Evolutionary conservation across 495 filamentous ascomycete species (phyloP).

Genomic region (Lasiosphaeris hirsuta): DNA sequence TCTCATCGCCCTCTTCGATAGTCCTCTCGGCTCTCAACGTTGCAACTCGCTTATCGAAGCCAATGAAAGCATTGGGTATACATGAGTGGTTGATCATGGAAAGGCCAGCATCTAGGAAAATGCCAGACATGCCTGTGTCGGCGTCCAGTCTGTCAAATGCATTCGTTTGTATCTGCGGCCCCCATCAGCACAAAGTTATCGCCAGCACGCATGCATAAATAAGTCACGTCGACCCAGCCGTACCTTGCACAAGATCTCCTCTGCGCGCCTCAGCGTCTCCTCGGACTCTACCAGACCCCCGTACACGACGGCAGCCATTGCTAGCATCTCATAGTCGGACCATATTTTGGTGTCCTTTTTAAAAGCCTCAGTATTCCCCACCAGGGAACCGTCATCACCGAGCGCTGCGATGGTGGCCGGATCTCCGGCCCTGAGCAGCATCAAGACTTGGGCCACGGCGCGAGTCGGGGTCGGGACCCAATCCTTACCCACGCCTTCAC

Average conservation of each 20-base stretch:
- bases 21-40: constrained; percentile 36
- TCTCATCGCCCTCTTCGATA: constrained; percentile 46
- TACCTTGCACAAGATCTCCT: constrained; percentile 43
- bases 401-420: constrained; percentile 21
- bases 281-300: constrained; percentile 26
- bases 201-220: no score
- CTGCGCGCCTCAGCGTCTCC: constrained; percentile 29
- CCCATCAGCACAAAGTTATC: constrained; percentile 1
- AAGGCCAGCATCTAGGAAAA: constrained; percentile 42
- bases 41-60: constrained; percentile 42
- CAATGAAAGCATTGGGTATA: constrained; percentile 47
- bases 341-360: constrained; percentile 20
- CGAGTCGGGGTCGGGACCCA: constrained; percentile 48
- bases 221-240: no score
- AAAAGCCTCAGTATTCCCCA: constrained; percentile 38
- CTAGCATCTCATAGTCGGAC: constrained; percentile 46
- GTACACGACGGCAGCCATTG: constrained; percentile 41
- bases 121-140: constrained; percentile 36
- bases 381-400: constrained; percentile 25
- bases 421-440: constrained; percentile 23
- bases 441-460: constrained; percentile 43
- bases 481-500: constrained; percentile 18
- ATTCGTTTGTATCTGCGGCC: constrained; percentile 43
- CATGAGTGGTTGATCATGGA: constrained; percentile 55
- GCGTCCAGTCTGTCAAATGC: constrained; percentile 43